Base-by-base conservation (phyloP, 305 asterid genomes). In the Fraxinus latifolia region DNA sequence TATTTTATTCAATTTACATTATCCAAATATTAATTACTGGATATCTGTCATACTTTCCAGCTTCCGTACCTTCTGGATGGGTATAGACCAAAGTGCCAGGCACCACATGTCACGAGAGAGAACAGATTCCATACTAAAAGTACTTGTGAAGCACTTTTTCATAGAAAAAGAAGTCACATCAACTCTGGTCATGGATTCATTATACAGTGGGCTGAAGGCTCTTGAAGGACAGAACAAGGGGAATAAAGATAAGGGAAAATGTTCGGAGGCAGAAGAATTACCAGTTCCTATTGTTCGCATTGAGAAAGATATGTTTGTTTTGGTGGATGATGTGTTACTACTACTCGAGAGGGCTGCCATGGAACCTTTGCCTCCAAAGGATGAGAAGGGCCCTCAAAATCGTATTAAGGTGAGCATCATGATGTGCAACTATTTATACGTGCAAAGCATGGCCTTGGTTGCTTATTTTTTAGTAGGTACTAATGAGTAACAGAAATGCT, bases 131-230 rank as follows among this genome's bases (percentile, higher is more conserved):
- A 89, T 96, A 80, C 86, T 95, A 50, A 96, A 91, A 90, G 93
- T 91, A 76, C 88, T 93, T 58, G 98, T 93, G 86, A 95, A 95
- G 77, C 93, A 92, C 76, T 96, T 96, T 87, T 95, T 96, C 84
- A 87, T 95, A 81, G 99, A 95, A 87, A 95, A 96, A 86, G 99
- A 96, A 88, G 98, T 95, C 89, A 91, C 98, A 23, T 95, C 98
- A 81, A 96, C 99, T 68, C 90, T 96, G 74, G 98, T 96, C 87
- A 95, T 96, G 99, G 99, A 95, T 89, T 93, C 98, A 15, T 83
- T 96, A 71, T 93, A 91, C 84, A 92, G 97, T 90, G 99, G 99
- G 53, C 86, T 95, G 81, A 92, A 92, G 93, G 98, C 98, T 80
- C 91, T 96, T 79, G 95, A 92, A 89, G 94, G 94, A 80, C 97